Evolutionary conservation across 139 green algal genomes (phyloP), one percentile per base, ranked within the genome.

Genomic region (Coelastrella sp.): DNA sequence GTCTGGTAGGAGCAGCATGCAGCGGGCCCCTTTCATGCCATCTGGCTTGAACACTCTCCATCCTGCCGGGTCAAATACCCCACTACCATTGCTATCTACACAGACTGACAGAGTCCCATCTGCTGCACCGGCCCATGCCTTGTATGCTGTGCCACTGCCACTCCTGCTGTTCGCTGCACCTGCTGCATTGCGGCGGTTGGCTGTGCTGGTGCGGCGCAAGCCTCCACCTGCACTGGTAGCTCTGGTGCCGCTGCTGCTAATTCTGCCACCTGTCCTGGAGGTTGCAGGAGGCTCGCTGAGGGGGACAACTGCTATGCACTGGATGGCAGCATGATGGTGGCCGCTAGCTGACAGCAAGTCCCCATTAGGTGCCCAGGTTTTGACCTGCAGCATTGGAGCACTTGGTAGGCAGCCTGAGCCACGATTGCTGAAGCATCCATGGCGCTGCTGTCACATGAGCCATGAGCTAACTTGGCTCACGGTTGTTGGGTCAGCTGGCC

Each of bases 51-150:
- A 82, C 19, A 81, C 19, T 57, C 87, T 80, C 76, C 87, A 85
- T 20, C 54, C 73, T 5, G 20, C 66, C 3, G 56, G 64, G 13
- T 87, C 81, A 8, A 92, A 64, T 59, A 32, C 23, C 16, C 89
- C 82, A 6, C 16, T 61, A 8, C 81, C 89, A 57, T 7, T 61
- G 19, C 19, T 22, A 10, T 85, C 73, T 13, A 61, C 7, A 60
- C 81, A 85, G 23, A 89, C 81, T 20, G 73, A 83, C 20, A 92
- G n/a, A 17, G 23, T 88, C 65, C 89, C 89, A 74, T 92, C 89
- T 22, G 58, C 80, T 11, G 89, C 82, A 14, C 89, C 89, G 19
- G 58, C 66, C 89, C 89, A 92, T 22, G 85, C 23, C 73, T 83
- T 80, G 14, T n/a, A 59, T 22, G 56, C 83, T 59, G 73, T 68